Evolutionary conservation across 768 basidiomycete species (phyloP).

Genomic region (Auricularia sp.): DNA sequence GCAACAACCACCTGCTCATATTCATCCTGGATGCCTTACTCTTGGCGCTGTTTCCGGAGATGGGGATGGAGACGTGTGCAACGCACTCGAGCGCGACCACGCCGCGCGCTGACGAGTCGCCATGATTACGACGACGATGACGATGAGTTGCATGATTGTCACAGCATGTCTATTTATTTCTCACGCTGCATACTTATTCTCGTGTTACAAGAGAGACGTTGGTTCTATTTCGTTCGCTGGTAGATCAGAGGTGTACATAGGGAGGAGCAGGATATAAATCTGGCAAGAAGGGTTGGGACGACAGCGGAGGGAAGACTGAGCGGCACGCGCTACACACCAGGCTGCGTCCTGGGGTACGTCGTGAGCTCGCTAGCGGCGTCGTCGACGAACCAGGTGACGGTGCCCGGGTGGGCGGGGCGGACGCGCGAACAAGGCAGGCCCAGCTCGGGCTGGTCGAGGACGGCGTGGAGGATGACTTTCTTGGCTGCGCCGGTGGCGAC

Average conservation of each 20-base stretch:
- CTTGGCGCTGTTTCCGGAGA: constrained; percentile 69
- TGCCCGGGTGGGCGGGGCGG: constrained; percentile 66
- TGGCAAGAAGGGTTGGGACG: background rate
- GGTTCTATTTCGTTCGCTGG: background rate
- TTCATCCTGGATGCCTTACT: constrained; percentile 66
- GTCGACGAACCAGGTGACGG: constrained; percentile 92
- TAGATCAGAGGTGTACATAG: background rate
- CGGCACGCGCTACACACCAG: constrained; percentile 17
- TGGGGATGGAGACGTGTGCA: constrained; percentile 24
- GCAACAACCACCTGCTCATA: constrained; percentile 72
- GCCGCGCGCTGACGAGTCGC: background rate
- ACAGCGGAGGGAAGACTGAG: background rate
- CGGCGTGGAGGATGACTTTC: constrained; percentile 54
- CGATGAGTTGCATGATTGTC: background rate
- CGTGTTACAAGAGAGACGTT: no score
- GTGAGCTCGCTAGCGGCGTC: constrained; percentile 65
- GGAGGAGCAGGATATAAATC: background rate
- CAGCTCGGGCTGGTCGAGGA: constrained; percentile 74
- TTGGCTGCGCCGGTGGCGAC: constrained; percentile 81
- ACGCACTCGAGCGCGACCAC: background rate
- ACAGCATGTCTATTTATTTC: background rate
- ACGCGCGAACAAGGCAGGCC: constrained; percentile 80
- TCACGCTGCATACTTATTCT: background rate
- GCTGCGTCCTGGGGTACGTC: constrained; percentile 43
- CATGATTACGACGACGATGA: background rate